Evolutionary conservation across 2,329 filamentous ascomycete species (phyloP).

Genomic region (Botrytis aclada): DNA sequence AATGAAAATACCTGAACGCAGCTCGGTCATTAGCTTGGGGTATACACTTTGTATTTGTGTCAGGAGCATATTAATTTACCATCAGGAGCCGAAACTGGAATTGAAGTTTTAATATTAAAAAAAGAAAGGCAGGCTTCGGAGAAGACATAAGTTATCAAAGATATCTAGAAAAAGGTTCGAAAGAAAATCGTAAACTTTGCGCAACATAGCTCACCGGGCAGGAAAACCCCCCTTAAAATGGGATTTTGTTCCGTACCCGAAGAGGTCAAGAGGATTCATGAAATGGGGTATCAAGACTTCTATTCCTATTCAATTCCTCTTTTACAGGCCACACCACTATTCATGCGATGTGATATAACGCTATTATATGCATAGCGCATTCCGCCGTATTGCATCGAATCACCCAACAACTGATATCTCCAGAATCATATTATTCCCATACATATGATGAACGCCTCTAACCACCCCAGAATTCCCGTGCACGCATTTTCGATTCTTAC

Average conservation of each 20-base stretch:
- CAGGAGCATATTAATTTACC: not conserved
- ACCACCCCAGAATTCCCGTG: not conserved
- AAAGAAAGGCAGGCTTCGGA: not conserved
- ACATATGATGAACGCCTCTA: not conserved
- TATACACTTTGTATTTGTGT: not conserved
- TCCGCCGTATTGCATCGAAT: not conserved
- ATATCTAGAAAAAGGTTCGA: not conserved
- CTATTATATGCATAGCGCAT: not conserved
- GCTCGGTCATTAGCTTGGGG: not conserved
- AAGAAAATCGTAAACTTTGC: not conserved
- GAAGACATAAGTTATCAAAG: not conserved
- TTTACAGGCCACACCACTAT: not conserved
- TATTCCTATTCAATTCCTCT: slow-evolving; percentile 12
- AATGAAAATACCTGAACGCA: not conserved
- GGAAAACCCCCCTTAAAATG: not conserved
- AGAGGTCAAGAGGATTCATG: not conserved
- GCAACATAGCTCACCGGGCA: not conserved
- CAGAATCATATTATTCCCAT: not conserved
- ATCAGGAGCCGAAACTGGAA: not conserved
- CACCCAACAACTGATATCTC: not conserved
- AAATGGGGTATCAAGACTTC: slow-evolving; percentile 12
- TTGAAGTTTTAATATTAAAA: not conserved
- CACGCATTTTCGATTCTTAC: slow-evolving; percentile 7
- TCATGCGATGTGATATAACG: not conserved
- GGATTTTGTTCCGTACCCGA: not conserved